Percentiles rank a stretch among this genome's conserved stretches.
Evolutionary conservation across 2,329 filamentous ascomycete genomes (phyloP).

Genomic region (Ceratocystis smalleyi): DNA sequence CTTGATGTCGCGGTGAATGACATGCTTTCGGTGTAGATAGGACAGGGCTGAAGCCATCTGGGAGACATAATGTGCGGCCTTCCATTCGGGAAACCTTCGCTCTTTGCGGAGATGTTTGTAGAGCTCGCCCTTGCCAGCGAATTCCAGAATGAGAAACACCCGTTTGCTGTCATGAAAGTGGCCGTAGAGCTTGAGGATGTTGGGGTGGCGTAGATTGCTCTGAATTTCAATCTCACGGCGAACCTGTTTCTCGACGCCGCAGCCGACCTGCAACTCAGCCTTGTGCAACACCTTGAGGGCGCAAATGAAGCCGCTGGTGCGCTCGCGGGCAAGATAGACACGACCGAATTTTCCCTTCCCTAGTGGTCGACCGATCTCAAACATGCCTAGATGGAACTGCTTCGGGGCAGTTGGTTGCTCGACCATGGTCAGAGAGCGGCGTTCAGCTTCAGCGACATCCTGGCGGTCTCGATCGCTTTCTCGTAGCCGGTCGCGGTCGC

Average conservation of each 20-base stretch:
- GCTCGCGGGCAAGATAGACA: constrained; percentile 71
- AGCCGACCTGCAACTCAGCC: constrained; percentile 58
- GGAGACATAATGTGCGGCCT: constrained; percentile 72
- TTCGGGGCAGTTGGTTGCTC: constrained; percentile 43
- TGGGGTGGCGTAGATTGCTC: constrained; percentile 71
- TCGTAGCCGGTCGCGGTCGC: constrained; percentile 10
- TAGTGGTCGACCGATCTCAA: constrained; percentile 75
- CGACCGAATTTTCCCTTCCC: constrained; percentile 80
- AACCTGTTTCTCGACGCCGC: constrained; percentile 65
- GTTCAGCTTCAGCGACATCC: constrained; percentile 39
- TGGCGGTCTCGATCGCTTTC: constrained; percentile 30
- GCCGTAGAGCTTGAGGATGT: constrained; percentile 68
- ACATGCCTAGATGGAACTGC: constrained; percentile 80
- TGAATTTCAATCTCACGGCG: constrained; percentile 82
- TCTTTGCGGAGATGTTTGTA: constrained; percentile 76
- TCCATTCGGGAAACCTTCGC: constrained; percentile 68
- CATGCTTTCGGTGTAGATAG: constrained; percentile 90
- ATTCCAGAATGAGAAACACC: constrained; percentile 76
- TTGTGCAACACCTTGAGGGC: constrained; percentile 79
- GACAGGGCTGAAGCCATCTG: constrained; percentile 82
- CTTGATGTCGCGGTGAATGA: constrained; percentile 96
- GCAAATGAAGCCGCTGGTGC: constrained; percentile 66
- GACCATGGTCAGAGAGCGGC: constrained; percentile 36
- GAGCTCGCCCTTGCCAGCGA: constrained; percentile 69
- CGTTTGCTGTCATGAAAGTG: constrained; percentile 84